phyloP scores from a whole-genome alignment of 2,329 filamentous ascomycete species.

The Apiospora koreana region DNA sequence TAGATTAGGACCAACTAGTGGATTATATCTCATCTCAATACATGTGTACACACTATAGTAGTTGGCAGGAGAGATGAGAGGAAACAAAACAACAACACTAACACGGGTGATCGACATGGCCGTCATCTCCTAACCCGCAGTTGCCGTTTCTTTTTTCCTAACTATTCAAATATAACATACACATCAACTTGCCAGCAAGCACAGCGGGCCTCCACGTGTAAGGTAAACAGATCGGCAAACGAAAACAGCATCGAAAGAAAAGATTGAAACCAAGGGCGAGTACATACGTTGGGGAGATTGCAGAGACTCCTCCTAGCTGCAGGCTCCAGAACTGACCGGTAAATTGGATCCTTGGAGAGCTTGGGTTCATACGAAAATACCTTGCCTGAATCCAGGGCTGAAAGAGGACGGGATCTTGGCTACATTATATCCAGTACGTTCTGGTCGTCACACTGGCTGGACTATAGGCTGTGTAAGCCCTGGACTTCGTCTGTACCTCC shows the following conservation, averaged over 20 bases:
- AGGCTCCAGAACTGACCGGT: neutral
- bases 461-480: neutral
- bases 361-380: neutral
- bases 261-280: neutral
- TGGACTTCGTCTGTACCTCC: neutral
- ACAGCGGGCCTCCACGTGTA: neutral
- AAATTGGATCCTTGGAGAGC: neutral
- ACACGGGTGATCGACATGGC: neutral
- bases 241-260: neutral
- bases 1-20: too few relatives aligned
- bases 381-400: neutral
- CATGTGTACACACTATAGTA: neutral
- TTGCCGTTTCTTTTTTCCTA: neutral
- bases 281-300: neutral
- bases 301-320: neutral
- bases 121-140: neutral
- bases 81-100: neutral
- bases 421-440: neutral
- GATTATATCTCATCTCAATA: neutral
- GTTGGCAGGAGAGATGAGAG: neutral
- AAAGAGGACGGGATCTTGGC: neutral
- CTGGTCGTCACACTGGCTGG: too few relatives aligned
- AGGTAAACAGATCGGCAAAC: neutral
- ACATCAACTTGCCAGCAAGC: neutral
- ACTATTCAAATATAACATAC: neutral